Percentiles rank a stretch among this genome's conserved stretches.
phyloP scores from a whole-genome alignment of 2,329 filamentous ascomycete genomes.

The Pseudocercospora crystallina region DNA sequence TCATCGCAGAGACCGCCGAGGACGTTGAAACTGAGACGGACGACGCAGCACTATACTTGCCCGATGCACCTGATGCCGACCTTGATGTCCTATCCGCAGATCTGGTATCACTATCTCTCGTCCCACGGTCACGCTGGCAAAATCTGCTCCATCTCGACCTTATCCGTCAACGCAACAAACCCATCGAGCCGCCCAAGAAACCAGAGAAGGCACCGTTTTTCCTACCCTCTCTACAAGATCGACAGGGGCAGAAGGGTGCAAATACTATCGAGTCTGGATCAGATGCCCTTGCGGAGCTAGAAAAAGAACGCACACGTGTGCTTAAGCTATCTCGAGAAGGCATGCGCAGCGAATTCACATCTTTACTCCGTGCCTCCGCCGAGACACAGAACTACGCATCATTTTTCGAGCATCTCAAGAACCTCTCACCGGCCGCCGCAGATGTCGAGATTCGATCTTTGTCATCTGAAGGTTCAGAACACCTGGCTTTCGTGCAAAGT shows the following conservation, averaged over 20 bases:
- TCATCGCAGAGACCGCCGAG: constrained; percentile 40
- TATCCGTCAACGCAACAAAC: constrained; percentile 90
- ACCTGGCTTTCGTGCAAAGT: constrained; percentile 77
- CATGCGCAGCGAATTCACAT: constrained; percentile 42
- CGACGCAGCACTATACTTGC: constrained; percentile 55
- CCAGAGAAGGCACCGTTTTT: constrained; percentile 97
- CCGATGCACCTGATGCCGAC: constrained; percentile 51
- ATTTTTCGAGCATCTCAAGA: constrained; percentile 77
- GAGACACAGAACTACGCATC: constrained; percentile 60
- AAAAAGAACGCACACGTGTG: constrained; percentile 35
- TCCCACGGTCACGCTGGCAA: constrained; percentile 91
- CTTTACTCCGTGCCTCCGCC: constrained; percentile 47
- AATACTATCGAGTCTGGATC: constrained; percentile 17
- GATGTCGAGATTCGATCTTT: constrained; percentile 90
- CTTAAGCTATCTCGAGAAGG: constrained; percentile 26
- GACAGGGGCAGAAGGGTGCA: constrained; percentile 13
- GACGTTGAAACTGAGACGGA: constrained; percentile 64
- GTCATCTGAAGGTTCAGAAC: constrained; percentile 56
- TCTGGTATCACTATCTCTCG: constrained; percentile 83
- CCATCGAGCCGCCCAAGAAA: constrained; percentile 83
- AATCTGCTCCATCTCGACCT: constrained; percentile 88
- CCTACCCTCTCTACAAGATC: constrained; percentile 64
- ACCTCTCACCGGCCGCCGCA: constrained; percentile 77
- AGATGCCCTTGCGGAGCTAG: constrained; percentile 31
- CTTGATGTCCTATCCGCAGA: constrained; percentile 63